Percentiles rank a stretch among this genome's conserved stretches.
Conservation (phyloP, 2,329 filamentous ascomycete species). For the Plenodomus tracheiphilus region DNA sequence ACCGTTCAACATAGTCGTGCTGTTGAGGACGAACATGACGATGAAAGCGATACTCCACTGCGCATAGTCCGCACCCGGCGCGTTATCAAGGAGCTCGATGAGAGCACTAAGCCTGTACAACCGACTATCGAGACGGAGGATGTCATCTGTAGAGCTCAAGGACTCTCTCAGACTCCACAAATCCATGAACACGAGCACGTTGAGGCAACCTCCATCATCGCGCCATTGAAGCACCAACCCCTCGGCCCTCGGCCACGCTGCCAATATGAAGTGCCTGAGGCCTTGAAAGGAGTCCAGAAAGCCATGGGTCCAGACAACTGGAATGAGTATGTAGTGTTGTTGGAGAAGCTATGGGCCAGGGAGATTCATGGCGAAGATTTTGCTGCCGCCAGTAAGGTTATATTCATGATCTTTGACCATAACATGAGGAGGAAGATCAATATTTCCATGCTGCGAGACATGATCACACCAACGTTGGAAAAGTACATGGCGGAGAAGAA, state of each 20-base stretch:
- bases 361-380: constrained; percentile 9
- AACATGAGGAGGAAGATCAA: constrained; percentile 8
- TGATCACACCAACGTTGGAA: constrained; percentile 8
- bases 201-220: neutral
- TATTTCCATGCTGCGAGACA: constrained; percentile 3
- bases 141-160: neutral
- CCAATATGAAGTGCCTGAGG: constrained; percentile 8
- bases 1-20: neutral
- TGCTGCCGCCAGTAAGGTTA: neutral
- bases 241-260: constrained; percentile 1
- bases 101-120: neutral
- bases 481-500: neutral
- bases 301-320: constrained; percentile 20
- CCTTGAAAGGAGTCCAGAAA: constrained; percentile 9
- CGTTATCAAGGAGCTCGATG: neutral
- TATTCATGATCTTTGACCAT: constrained; percentile 9
- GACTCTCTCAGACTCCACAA: neutral
- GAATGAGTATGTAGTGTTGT: constrained; percentile 14
- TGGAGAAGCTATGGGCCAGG: constrained; percentile 9
- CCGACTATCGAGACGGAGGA: neutral
- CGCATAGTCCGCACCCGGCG: neutral
- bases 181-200: neutral
- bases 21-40: neutral
- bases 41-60: neutral
- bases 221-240: neutral